phyloP scores from a whole-genome alignment of 2,329 filamentous ascomycete species.

The Penicillium sp. region DNA sequence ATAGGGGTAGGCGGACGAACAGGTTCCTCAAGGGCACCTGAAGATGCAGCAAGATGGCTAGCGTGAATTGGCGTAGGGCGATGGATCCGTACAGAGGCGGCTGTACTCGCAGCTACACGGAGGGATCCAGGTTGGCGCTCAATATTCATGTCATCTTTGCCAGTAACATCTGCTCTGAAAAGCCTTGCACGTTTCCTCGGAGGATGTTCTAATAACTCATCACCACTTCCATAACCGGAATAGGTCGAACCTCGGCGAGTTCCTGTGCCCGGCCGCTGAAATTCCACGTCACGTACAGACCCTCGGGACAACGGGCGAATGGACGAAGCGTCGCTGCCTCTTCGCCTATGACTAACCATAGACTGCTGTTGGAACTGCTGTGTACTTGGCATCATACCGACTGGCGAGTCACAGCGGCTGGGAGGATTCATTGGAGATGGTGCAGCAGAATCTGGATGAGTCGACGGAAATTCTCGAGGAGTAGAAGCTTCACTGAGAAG shows the following conservation, averaged over 20 bases:
- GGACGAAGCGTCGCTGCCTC: slow-evolving; percentile 34
- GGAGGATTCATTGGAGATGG: slow-evolving; percentile 31
- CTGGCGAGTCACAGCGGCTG: slow-evolving; percentile 38
- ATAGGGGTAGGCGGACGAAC: slow-evolving; percentile 46
- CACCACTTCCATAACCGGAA: slow-evolving; percentile 67
- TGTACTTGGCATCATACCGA: slow-evolving; percentile 21
- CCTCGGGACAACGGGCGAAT: slow-evolving; percentile 60
- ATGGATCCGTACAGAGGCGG: slow-evolving; percentile 80
- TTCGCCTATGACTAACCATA: slow-evolving; percentile 22
- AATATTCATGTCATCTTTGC: slow-evolving; percentile 62
- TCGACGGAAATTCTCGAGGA: slow-evolving; percentile 36
- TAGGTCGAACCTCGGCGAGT: slow-evolving; percentile 36
- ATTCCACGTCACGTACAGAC: slow-evolving; percentile 45
- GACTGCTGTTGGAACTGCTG: slow-evolving; percentile 26
- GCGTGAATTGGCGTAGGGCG: slow-evolving; percentile 60
- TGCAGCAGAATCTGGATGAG: slow-evolving; percentile 35
- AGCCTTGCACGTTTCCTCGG: slow-evolving; percentile 76
- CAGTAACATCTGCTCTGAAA: slow-evolving; percentile 68
- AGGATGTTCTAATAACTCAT: slow-evolving; percentile 59
- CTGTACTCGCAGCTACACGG: slow-evolving; percentile 84
- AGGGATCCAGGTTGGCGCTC: slow-evolving; percentile 73
- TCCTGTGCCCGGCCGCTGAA: slow-evolving; percentile 21
- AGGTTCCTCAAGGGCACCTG: slow-evolving; percentile 39
- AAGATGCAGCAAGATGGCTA: slow-evolving; percentile 22
- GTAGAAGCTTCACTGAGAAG: slow-evolving; percentile 43